Percentiles rank a stretch among this genome's conserved stretches.
phyloP scores from a whole-genome alignment of 352 stramenopile species.

The Blastocystis sp. region DNA sequence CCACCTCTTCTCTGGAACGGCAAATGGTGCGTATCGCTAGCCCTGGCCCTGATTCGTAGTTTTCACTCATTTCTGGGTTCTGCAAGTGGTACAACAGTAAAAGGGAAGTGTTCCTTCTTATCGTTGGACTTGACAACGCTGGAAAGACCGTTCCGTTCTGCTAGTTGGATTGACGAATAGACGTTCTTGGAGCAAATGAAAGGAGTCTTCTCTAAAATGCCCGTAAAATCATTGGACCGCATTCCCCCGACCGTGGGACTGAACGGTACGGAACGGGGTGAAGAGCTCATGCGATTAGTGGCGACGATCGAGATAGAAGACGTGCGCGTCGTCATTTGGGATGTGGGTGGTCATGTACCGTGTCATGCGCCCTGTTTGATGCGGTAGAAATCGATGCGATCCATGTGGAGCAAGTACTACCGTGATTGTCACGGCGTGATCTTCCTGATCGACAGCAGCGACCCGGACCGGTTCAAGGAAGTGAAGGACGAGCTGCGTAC shows the following conservation, averaged over 20 bases:
- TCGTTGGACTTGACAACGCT: constrained; percentile 88
- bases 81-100: constrained; percentile 85
- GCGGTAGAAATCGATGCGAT: constrained; percentile 81
- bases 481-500: constrained; percentile 82
- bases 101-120: constrained; percentile 87
- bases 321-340: constrained; percentile 82
- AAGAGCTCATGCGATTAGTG: constrained; percentile 59
- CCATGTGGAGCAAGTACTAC: constrained; percentile 88
- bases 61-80: constrained; percentile 83
- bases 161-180: constrained; percentile 14
- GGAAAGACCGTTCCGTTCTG: constrained; percentile 82
- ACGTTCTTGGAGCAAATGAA: constrained; percentile 89
- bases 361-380: neutral
- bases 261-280: constrained; percentile 81
- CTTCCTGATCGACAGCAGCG: constrained; percentile 84
- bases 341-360: constrained; percentile 83
- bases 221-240: constrained; percentile 86
- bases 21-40: neutral
- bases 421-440: constrained; percentile 85
- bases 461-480: constrained; percentile 82
- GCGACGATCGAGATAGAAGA: constrained; percentile 77
- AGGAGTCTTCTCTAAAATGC: constrained; percentile 85
- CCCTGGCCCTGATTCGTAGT: constrained; percentile 75
- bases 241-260: constrained; percentile 88
- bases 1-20: neutral